Conservation (phyloP, 257 asterid genomes). For the Jacaranda copaia region DNA sequence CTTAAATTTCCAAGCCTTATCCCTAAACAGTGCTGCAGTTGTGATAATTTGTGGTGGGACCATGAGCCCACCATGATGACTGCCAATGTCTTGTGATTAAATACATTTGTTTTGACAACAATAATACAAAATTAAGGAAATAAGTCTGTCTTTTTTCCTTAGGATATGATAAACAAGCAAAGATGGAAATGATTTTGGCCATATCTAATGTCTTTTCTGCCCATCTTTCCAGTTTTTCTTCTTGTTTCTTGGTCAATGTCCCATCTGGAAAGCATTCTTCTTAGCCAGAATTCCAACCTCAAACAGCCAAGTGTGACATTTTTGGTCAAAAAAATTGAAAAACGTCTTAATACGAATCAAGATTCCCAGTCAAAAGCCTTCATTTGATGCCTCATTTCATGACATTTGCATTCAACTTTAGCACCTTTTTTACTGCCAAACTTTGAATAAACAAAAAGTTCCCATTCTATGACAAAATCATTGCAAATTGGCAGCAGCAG, state of each 20-base stretch:
- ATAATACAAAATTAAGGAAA: neutral
- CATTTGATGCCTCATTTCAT: neutral
- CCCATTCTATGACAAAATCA: neutral
- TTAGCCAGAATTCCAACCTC: neutral
- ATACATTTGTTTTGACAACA: neutral
- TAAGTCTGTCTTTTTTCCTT: neutral
- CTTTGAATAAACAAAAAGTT: neutral
- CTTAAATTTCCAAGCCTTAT: neutral
- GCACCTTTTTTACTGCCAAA: neutral
- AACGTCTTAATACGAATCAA: too few species aligned
- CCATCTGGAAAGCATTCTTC: neutral
- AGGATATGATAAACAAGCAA: neutral
- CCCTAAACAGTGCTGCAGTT: conserved; percentile 1
- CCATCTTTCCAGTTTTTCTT: neutral
- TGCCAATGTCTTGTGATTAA: conserved; percentile 26
- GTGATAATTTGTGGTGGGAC: conserved; percentile 31
- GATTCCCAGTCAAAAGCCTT: neutral
- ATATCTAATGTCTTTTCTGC: neutral
- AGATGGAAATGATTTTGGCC: neutral
- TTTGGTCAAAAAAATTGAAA: neutral
- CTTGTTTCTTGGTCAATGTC: neutral
- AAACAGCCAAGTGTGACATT: neutral
- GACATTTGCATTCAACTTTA: neutral
- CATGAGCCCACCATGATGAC: conserved; percentile 4
- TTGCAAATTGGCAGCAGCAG: neutral